Percentiles rank a stretch among this genome's conserved stretches.
Evolutionary conservation across 805 yeast species (phyloP).

Genomic region (Metschnikowia anglica): DNA sequence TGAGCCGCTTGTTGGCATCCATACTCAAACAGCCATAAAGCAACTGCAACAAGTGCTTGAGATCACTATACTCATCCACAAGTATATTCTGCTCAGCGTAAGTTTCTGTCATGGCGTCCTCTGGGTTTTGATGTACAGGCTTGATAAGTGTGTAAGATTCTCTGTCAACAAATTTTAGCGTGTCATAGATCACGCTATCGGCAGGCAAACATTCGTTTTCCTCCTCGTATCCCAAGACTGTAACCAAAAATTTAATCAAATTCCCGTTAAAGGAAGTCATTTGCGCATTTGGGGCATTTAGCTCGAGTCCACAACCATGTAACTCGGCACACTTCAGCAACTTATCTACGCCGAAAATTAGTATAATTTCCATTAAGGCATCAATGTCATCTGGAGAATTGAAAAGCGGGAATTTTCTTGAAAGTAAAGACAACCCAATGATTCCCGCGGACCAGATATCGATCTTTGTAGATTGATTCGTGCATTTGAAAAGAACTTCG

Average conservation of each 20-base stretch:
- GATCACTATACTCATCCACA: slow-evolving; percentile 38
- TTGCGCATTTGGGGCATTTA: slow-evolving; percentile 24
- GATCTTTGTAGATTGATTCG: slow-evolving; percentile 74
- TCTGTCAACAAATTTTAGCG: slow-evolving; percentile 49
- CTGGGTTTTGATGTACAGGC: slow-evolving; percentile 21
- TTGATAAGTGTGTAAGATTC: slow-evolving; percentile 35
- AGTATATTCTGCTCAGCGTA: slow-evolving; percentile 20
- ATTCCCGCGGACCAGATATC: slow-evolving; percentile 96
- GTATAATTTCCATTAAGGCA: slow-evolving; percentile 80
- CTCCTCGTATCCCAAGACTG: slow-evolving; percentile 40
- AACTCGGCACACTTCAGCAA: slow-evolving; percentile 75
- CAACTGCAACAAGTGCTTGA: slow-evolving; percentile 51
- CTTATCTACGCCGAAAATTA: slow-evolving; percentile 72
- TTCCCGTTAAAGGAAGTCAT: slow-evolving; percentile 30
- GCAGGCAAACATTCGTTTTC: slow-evolving; percentile 62
- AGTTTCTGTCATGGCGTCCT: slow-evolving; percentile 14
- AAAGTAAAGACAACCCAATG: slow-evolving; percentile 71
- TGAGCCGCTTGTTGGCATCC: slow-evolving; percentile 56
- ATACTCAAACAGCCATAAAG: slow-evolving; percentile 56
- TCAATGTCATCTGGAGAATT: slow-evolving; percentile 92
- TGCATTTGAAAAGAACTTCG: slow-evolving; percentile 84
- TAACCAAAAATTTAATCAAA: slow-evolving; percentile 30
- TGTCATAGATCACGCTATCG: slow-evolving; percentile 71
- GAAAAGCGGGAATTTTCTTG: slow-evolving; percentile 88
- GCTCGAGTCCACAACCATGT: slow-evolving; percentile 87